A percentile compares a stretch with the other conserved stretches of the same genome.
These are phyloP conservation scores for Melanogaster broomeanus DNA, from an alignment of 768 basidiomycete species.

Conservation along the genomic window DNA sequence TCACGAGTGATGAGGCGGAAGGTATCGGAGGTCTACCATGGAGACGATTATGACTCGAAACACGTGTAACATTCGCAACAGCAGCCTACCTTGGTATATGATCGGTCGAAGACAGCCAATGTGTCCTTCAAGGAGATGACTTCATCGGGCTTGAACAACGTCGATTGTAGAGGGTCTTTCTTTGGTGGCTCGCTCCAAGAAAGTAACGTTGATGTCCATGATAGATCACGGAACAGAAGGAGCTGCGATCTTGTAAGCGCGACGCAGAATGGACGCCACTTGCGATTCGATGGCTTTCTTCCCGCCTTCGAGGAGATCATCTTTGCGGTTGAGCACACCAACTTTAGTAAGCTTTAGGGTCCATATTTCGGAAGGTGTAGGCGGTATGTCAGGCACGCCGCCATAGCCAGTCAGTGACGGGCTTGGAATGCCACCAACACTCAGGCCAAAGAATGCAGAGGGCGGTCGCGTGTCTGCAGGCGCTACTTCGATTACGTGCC, in stretches of 20 bases:
- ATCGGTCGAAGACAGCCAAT: conserved; percentile 78
- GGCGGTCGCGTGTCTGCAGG: conserved; percentile 42
- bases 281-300: conserved; percentile 74
- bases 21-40: conserved; percentile 59
- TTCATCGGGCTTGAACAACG: conserved; percentile 79
- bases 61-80: not conserved
- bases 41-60: not conserved
- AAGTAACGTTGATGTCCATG: conserved; percentile 52
- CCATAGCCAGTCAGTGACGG: conserved; percentile 32
- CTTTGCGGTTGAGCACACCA: conserved; percentile 80
- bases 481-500: conserved; percentile 57
- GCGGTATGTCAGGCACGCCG: conserved; percentile 22
- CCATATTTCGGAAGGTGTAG: conserved; percentile 36
- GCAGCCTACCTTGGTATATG: conserved; percentile 68
- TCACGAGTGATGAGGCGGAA: conserved; percentile 78
- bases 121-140: conserved; percentile 74
- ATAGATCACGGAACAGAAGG: conserved; percentile 80
- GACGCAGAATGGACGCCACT: conserved; percentile 88
- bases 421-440: conserved; percentile 37
- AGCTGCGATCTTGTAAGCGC: conserved; percentile 89
- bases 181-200: conserved; percentile 42
- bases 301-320: conserved; percentile 74
- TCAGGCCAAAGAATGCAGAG: conserved; percentile 42
- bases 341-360: conserved; percentile 76
- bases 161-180: conserved; percentile 38